Base-by-base conservation (phyloP, 192 early-diverging fungal species). In the Pilaira anomala region DNA sequence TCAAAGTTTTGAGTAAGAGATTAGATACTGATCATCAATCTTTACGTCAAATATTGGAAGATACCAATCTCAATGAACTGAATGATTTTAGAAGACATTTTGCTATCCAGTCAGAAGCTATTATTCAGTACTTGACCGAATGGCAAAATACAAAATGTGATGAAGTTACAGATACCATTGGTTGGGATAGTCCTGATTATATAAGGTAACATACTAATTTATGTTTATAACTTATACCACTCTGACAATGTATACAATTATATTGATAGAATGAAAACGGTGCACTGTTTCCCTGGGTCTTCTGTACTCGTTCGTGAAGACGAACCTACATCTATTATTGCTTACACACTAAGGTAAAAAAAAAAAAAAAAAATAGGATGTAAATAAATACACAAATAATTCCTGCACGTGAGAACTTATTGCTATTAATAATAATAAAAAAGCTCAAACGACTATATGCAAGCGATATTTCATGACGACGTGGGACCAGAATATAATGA, bases 291-390 rank as follows among this genome's bases (percentile, higher is more conserved):
- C 62, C 85, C 87, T 11, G 89, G 86, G 26, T 93, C 92, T 1
- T 77, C 84, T 4, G 79, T 97, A 8, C 85, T 95, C 42, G 82
- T 96, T 12, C 80, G 92, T 44, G 93, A 97, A 71, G 77, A 89
- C 16, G 93, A 97, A 57, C 92, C 91, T 11, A 91, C 87, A 67
- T 94, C 93, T 3, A 93, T 97, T 55, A 93, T 97, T 63, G 90
- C 94, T 7, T 92, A 87, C 52, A 88, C 95, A 6, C 74, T 97
- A 36, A 82, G 85, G 75, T 88, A 67, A 16, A 30, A 18, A 25
- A 1, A 22, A 40, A 63, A 52, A 36, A 5, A 33, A 33, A 33
- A 33, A 33, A 7, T 5, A 53, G n/a, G n/a, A n/a, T n/a, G n/a
- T n/a, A n/a, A n/a, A n/a, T n/a, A n/a, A n/a, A n/a, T n/a, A n/a